Evolutionary conservation across 169 alveolate genomes (phyloP), one percentile per base, ranked within the genome.

Genomic region (Plasmodium gonderi): DNA sequence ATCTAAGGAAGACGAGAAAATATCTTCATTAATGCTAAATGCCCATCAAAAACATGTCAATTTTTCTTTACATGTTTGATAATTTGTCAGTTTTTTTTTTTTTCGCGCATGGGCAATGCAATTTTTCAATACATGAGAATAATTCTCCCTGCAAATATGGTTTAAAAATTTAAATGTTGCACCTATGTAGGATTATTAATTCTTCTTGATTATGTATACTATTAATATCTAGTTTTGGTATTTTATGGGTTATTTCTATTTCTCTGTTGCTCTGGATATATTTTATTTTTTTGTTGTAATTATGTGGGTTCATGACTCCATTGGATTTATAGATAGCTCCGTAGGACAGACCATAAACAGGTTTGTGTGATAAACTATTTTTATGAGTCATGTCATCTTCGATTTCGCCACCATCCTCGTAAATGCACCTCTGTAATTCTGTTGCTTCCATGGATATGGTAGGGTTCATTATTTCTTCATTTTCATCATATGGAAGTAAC

Each of bases 271-370:
- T 31, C 68, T 45, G 90, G 11, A 40, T 33, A 79, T 79, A 79
- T 67, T 79, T 79, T 67, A 36, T 79, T 79, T 64, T 79, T 40
- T 49, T 49, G 65, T 79, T 44, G 44, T 79, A 44, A 67, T 42
- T 64, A 60, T 44, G 60, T 26, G 26, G 33, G 14, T 68, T 51
- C 68, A 23, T 68, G 60, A 17, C 45, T 67, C 14, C 44, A 11
- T 42, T 26, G n/a, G 65, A 33, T 7, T 45, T 40, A 54, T 20
- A 42, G 54, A 11, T 11, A 31, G 60, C 29, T 12, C 44, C 81
- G 36, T 65, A 12, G 36, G 14, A 49, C 54, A 54, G 60, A 40
- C 47, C 44, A 44, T 49, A 38, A 9, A 5, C 54, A 74, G 38
- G 26, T 11, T 42, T 81, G 60, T 51, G 69, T 29, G 51, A 26